These are phyloP conservation scores for Martiniozyma abietophila DNA, from an alignment of 805 yeast genomes.

Conservation along the genomic window DNA sequence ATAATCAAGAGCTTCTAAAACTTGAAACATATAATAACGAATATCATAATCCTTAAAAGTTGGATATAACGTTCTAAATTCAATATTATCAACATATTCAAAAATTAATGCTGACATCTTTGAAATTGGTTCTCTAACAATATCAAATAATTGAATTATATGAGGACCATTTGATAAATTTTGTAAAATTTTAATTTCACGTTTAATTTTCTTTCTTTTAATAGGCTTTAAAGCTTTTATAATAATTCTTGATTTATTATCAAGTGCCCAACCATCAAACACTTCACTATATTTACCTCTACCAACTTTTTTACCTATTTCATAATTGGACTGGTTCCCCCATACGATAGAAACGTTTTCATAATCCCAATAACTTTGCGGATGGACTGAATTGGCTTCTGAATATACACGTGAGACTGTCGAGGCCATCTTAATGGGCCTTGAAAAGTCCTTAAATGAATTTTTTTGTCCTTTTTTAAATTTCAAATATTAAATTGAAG, in stretches of 20 bases:
- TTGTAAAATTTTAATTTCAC: slow-evolving; percentile 83
- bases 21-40: slow-evolving; percentile 72
- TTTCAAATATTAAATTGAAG: no score
- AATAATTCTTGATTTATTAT: slow-evolving; percentile 57
- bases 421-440: slow-evolving; percentile 9
- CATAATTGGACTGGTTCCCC: slow-evolving; percentile 46
- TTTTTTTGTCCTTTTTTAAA: no score
- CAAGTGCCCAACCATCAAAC: slow-evolving; percentile 70
- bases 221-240: slow-evolving; percentile 90
- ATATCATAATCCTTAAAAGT: slow-evolving; percentile 67
- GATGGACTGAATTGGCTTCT: slow-evolving; percentile 58
- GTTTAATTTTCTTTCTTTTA: slow-evolving; percentile 79
- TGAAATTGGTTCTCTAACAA: slow-evolving; percentile 70
- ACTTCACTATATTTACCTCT: slow-evolving; percentile 96
- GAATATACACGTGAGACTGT: slow-evolving; percentile 51
- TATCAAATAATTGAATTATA: slow-evolving; percentile 65
- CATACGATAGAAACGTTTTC: slow-evolving; percentile 56
- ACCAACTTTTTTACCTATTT: slow-evolving; percentile 76
- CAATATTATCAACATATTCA: slow-evolving; percentile 76
- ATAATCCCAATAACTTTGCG: slow-evolving; percentile 79
- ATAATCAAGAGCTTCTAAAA: slow-evolving; percentile 76
- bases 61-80: slow-evolving; percentile 74
- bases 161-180: slow-evolving; percentile 82
- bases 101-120: slow-evolving; percentile 84
- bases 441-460: no score